Conservation (phyloP, 140 eudicot genomes). For the Erigeron philadelphicus region DNA sequence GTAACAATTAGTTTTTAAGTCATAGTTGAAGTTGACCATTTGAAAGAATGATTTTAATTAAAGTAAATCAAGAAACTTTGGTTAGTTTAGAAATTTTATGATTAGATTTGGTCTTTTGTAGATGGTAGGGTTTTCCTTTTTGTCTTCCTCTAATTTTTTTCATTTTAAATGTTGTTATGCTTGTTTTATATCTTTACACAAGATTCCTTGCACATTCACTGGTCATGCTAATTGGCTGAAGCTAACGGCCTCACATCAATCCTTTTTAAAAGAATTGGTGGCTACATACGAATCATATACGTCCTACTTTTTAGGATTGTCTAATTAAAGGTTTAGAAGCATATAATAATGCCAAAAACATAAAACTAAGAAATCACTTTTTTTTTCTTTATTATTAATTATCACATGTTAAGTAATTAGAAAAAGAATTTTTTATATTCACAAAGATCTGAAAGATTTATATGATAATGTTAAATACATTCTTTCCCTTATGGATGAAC, state of each 20-base stretch:
- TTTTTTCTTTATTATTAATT: no score
- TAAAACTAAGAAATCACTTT: no score
- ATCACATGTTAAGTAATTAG: neutral
- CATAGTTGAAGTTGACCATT: no score
- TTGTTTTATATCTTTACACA: neutral
- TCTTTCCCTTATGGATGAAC: no score
- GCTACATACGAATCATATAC: conserved; percentile 1
- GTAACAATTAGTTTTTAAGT: no score
- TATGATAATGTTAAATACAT: no score
- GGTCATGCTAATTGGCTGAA: neutral
- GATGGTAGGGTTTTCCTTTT: neutral
- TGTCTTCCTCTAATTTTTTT: neutral
- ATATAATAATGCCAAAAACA: neutral
- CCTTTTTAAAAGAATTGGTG: conserved; percentile 2
- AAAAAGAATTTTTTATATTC: no score
- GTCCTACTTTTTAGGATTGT: neutral
- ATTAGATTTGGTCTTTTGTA: neutral
- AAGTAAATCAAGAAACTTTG: neutral
- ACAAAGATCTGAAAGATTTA: no score
- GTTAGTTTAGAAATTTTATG: neutral
- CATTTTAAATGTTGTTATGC: neutral
- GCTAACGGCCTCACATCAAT: conserved; percentile 17
- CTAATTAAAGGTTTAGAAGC: neutral
- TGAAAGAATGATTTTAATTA: no score
- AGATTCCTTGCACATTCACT: conserved; percentile 20